Evolutionary conservation across 2,329 filamentous ascomycete species (phyloP).

Genomic region (Lithohypha guttulata): DNA sequence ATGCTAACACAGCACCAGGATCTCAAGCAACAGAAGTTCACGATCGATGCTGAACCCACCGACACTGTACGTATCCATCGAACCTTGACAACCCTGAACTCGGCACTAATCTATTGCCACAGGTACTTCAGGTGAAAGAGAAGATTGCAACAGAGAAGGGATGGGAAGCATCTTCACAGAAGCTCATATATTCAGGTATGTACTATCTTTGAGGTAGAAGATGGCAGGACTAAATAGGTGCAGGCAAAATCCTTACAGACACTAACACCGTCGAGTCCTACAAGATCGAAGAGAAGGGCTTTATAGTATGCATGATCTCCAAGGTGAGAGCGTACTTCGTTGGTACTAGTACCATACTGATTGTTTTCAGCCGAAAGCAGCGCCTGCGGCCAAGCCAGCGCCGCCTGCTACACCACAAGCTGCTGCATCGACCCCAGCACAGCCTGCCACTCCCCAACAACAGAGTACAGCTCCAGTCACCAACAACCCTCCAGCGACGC

Average conservation of each 20-base stretch:
- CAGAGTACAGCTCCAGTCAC: constrained; percentile 47
- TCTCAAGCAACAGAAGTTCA: constrained; percentile 97
- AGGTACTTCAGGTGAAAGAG: constrained; percentile 86
- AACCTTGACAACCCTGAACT: constrained; percentile 1
- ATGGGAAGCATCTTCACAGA: constrained; percentile 82
- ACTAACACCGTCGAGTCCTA: constrained; percentile 92
- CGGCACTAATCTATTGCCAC: constrained; percentile 12
- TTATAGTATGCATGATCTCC: constrained; percentile 95
- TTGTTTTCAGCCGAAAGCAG: constrained; percentile 59
- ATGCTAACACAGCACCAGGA: constrained; percentile 48
- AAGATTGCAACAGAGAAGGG: constrained; percentile 88
- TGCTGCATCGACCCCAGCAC: constrained; percentile 41
- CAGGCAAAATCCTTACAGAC: constrained; percentile 98
- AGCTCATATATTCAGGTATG: constrained; percentile 96
- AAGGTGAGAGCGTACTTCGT: constrained; percentile 56
- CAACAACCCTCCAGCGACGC: constrained; percentile 39
- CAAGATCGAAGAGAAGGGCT: constrained; percentile 98
- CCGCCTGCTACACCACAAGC: constrained; percentile 42
- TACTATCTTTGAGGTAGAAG: no score
- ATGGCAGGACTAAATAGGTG: no score
- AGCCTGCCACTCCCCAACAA: constrained; percentile 37
- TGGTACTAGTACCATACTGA: neutral
- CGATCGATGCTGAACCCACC: constrained; percentile 83
- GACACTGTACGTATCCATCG: constrained; percentile 60
- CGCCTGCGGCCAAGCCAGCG: constrained; percentile 36